Evolutionary conservation across 2,329 filamentous ascomycete species (phyloP), one percentile per base, ranked within the genome.

Genomic region (Alternaria sp.): DNA sequence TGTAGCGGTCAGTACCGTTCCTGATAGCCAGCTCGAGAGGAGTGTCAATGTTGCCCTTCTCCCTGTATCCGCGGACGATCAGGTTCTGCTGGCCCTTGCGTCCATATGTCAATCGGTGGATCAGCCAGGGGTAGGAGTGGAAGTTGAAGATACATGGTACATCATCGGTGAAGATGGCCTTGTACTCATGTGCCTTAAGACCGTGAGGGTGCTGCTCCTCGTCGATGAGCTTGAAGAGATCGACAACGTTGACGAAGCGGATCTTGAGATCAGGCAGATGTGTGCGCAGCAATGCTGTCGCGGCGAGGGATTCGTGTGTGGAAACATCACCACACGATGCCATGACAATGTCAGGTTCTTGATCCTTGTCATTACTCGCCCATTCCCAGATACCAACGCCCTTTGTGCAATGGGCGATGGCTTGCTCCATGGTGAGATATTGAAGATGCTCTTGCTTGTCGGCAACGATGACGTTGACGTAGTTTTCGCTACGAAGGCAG

Each of bases 41-140:
- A 0, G 91, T 93, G 75, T 94, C 90, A 68, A 93, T 93, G 76
- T 93, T 94, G 48, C 91, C 91, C 85, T 94, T 93, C 82, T 94
- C 91, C 73, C 86, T 89, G 82, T 93, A 94, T 1, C 91, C 91
- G 32, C 89, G 84, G n/a, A 94, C 91, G 70, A 92, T 88, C 64
- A 93, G 78, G 78, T 91, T 88, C 46, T 83, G 75, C 75, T 85
- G 87, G 5, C 90, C 90, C 2, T 88, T 89, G 1, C 91, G 87
- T 81, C 90, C 90, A 81, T 93, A 93, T 0, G 90, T 91, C 68
- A 94, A 79, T 52, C 91, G 85, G 81, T 93, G 91, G 53, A 94
- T 86, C 71, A 94, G 83, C 90, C 89, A 93, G 9, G 91, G 91
- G 80, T 94, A 93, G 32, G 87, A 90, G 81, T 94, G 91, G 86